phyloP scores from a whole-genome alignment of 352 stramenopile genomes.

The Phytophthora macrochlamydospora region DNA sequence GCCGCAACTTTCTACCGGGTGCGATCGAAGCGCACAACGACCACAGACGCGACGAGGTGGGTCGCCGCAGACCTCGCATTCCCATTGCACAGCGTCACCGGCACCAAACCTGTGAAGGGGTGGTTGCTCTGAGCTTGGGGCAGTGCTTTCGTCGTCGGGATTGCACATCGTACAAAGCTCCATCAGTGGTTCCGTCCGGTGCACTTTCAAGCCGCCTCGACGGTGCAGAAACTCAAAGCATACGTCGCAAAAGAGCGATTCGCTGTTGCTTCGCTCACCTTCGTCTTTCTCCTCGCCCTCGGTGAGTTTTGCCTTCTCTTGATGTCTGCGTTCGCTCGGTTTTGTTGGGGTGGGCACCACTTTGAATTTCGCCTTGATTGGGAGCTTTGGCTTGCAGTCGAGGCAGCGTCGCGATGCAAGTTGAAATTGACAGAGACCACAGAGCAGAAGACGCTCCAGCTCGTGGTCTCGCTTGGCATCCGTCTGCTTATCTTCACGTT shows the following conservation, averaged over 20 bases:
- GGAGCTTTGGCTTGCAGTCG: conserved; percentile 34
- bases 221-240: conserved; percentile 67
- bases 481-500: not conserved
- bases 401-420: conserved; percentile 57
- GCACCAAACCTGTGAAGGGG: not conserved
- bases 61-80: conserved; percentile 38
- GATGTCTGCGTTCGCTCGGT: conserved; percentile 7
- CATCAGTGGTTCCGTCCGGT: conserved; percentile 45
- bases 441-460: conserved; percentile 47
- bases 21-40: conserved; percentile 38
- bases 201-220: conserved; percentile 45
- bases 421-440: conserved; percentile 70
- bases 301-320: conserved; percentile 4
- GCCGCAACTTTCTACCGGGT: conserved; percentile 56
- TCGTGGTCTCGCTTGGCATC: conserved; percentile 31
- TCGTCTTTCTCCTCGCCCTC: conserved; percentile 1
- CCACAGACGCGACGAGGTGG: conserved; percentile 45
- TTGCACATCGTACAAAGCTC: conserved; percentile 53
- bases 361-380: conserved; percentile 3
- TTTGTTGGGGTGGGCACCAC: not conserved
- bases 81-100: conserved; percentile 52
- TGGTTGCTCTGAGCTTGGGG: not conserved
- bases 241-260: conserved; percentile 64
- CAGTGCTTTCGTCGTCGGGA: conserved; percentile 17
- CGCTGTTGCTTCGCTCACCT: conserved; percentile 15